These are phyloP conservation scores for Xylaria venustula DNA, from an alignment of 495 filamentous ascomycete genomes.

Conservation along the genomic window DNA sequence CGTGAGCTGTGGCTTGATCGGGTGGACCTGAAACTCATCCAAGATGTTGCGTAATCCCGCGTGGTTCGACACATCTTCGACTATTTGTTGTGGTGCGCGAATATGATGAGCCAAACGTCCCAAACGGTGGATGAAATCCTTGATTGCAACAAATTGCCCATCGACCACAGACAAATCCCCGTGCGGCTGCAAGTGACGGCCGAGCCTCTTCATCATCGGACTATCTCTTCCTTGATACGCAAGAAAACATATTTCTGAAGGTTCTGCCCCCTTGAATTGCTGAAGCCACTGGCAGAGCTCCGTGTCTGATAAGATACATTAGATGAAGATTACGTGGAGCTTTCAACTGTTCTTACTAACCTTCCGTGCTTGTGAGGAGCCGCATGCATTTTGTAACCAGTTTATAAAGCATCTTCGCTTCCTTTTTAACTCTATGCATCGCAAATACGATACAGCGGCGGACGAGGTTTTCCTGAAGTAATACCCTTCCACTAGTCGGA, in stretches of 20 bases:
- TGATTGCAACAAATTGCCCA: background rate
- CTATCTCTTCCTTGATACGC: conserved; percentile 13
- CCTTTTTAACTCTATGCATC: conserved; percentile 14
- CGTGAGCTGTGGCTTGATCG: background rate
- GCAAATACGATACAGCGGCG: conserved; percentile 10
- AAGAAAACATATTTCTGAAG: conserved; percentile 6
- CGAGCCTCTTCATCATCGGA: conserved; percentile 2
- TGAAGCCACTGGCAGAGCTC: conserved; percentile 10
- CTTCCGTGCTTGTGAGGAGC: background rate
- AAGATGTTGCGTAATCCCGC: conserved; percentile 3
- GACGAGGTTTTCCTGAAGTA: background rate
- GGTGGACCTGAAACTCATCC: conserved; percentile 5
- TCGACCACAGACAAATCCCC: background rate
- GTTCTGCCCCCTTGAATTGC: background rate
- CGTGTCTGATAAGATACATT: conserved; percentile 2
- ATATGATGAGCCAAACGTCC: conserved; percentile 20
- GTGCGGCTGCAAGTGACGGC: background rate
- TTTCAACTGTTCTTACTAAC: background rate
- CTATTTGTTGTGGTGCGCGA: conserved; percentile 14
- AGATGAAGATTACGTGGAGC: background rate
- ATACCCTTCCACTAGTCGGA: background rate
- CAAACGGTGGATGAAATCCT: conserved; percentile 1
- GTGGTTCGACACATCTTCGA: conserved; percentile 10
- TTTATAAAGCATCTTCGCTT: conserved; percentile 1
- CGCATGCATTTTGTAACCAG: background rate